Conservation (phyloP, 805 yeast genomes). For the Hanseniaspora meyeri region DNA sequence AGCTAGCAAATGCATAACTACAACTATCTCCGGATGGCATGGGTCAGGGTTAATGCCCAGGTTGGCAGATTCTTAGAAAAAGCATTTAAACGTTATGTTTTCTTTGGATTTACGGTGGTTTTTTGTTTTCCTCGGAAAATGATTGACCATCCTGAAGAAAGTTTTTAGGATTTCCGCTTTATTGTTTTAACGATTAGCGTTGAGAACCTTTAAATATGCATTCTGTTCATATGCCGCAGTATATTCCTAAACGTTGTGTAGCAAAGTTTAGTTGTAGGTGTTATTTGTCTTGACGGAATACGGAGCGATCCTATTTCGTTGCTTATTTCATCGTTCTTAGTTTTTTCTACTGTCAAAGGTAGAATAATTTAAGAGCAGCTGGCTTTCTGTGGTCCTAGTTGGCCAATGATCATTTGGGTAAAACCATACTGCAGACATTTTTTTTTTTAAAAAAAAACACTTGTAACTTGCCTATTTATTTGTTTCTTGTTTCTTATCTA, state of each 20-base stretch:
- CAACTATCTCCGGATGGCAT: slow-evolving; percentile 28
- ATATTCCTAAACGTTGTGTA: slow-evolving; percentile 99
- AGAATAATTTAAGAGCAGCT: neutral
- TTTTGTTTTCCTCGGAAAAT: slow-evolving; percentile 10
- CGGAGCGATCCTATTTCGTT: slow-evolving; percentile 13
- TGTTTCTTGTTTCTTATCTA: neutral
- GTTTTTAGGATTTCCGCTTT: slow-evolving; percentile 30
- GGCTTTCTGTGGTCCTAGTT: slow-evolving; percentile 39
- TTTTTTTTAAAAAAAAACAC: slow-evolving; percentile 1
- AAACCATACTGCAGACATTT: slow-evolving; percentile 98
- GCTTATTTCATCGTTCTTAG: slow-evolving; percentile 9
- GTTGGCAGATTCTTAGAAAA: slow-evolving; percentile 86
- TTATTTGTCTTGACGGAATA: slow-evolving; percentile 3
- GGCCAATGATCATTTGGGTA: slow-evolving; percentile 97
- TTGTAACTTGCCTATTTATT: neutral
- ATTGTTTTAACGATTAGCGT: slow-evolving; percentile 22
- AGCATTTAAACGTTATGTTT: slow-evolving; percentile 40
- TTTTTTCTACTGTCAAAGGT: neutral
- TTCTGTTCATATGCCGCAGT: slow-evolving; percentile 62
- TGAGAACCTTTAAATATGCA: slow-evolving; percentile 50
- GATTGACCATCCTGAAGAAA: slow-evolving; percentile 25
- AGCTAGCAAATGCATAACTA: slow-evolving; percentile 18
- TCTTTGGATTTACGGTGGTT: slow-evolving; percentile 13
- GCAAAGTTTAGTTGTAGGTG: slow-evolving; percentile 20
- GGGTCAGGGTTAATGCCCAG: slow-evolving; percentile 75